Evolutionary conservation across 208 protist genomes (phyloP).

Genomic region (Trypanosoma lewisi): DNA sequence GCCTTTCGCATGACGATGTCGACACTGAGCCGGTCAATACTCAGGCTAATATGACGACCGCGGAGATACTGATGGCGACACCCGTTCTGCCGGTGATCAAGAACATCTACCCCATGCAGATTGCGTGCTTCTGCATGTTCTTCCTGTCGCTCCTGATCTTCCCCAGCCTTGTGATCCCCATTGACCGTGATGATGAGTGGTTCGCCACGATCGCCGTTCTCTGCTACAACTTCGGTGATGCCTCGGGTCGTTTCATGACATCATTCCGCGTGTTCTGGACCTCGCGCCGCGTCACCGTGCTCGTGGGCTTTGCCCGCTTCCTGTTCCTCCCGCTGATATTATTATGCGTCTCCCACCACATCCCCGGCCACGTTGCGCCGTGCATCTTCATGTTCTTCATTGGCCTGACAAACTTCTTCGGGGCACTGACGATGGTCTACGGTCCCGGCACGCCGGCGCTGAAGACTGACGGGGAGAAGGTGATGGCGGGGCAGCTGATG

Average conservation of each 20-base stretch:
- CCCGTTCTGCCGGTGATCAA: constrained; percentile 52
- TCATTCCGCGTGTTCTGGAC: constrained; percentile 51
- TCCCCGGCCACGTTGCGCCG: constrained; percentile 58
- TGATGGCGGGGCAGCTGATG: constrained; percentile 84
- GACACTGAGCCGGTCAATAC: constrained; percentile 22
- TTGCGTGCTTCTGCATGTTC: constrained; percentile 72
- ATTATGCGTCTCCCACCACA: constrained; percentile 77
- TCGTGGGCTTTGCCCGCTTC: constrained; percentile 38
- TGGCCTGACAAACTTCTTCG: constrained; percentile 79
- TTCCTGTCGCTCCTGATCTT: constrained; percentile 78
- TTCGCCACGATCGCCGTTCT: constrained; percentile 81
- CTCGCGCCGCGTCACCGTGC: constrained; percentile 43
- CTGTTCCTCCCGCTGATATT: constrained; percentile 73
- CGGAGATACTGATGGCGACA: constrained; percentile 55
- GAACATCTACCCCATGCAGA: constrained; percentile 56
- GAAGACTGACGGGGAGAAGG: constrained; percentile 61
- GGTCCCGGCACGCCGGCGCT: constrained; percentile 54
- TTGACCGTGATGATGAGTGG: constrained; percentile 66
- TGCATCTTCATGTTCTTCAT: constrained; percentile 57
- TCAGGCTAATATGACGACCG: constrained; percentile 55
- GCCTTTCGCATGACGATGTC: not conserved
- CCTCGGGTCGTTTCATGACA: constrained; percentile 55
- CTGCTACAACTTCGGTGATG: constrained; percentile 81
- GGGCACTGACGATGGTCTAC: constrained; percentile 73
- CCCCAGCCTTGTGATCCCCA: constrained; percentile 65